phyloP scores from a whole-genome alignment of 75 land plant genomes.

The Pinus taeda region DNA sequence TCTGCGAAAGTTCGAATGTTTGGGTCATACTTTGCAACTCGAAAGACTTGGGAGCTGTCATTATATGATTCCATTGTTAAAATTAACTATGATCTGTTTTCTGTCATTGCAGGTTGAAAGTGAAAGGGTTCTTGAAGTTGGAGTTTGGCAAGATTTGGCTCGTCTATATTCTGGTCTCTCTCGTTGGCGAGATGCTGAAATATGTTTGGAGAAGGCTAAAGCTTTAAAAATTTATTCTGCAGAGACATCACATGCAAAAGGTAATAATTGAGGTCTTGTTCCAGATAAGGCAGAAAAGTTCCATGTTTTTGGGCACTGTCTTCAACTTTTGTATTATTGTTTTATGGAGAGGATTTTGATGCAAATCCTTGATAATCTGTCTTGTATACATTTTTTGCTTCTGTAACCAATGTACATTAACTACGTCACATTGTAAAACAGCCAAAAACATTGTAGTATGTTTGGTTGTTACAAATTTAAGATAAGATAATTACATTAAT shows the following conservation, averaged over 20 bases:
- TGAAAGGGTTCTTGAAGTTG: constrained; percentile 64
- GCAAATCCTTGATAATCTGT: background rate
- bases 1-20: background rate
- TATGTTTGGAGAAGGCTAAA: constrained; percentile 84
- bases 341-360: background rate
- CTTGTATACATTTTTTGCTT: too few species aligned
- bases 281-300: background rate
- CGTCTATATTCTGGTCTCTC: constrained; percentile 64
- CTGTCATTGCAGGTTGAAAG: constrained; percentile 39
- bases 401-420: too few species aligned
- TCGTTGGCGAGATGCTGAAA: constrained; percentile 90
- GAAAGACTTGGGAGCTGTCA: background rate
- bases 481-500: too few species aligned
- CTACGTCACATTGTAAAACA: too few species aligned
- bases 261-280: constrained; percentile 22
- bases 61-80: background rate
- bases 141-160: constrained; percentile 94
- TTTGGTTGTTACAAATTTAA: too few species aligned
- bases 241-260: constrained; percentile 61
- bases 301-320: background rate
- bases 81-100: constrained; percentile 8
- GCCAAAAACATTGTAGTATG: too few species aligned
- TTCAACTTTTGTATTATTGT: background rate
- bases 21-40: background rate
- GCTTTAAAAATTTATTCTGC: constrained; percentile 57